These are phyloP conservation scores for Rhynchosporium secalis DNA, from an alignment of 2,329 filamentous ascomycete genomes.

Conservation along the genomic window DNA sequence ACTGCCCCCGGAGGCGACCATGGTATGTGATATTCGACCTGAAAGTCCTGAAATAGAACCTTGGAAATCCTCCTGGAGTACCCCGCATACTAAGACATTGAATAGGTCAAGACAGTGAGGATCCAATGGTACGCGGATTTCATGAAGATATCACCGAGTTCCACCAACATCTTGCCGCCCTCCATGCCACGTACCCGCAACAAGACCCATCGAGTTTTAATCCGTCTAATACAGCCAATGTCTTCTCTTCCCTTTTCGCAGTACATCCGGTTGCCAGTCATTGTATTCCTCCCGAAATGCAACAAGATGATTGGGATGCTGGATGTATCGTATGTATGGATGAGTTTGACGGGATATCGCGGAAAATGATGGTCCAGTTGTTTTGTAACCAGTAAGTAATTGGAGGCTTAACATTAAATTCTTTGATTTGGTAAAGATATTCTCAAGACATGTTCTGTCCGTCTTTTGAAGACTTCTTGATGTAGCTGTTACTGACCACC, in stretches of 20 bases:
- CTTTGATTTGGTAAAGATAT: too few species aligned
- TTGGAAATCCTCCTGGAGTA: too few species aligned
- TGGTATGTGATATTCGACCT: not conserved
- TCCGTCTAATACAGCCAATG: slow-evolving; percentile 3
- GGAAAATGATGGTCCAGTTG: not conserved
- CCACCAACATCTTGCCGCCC: not conserved
- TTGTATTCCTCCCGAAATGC: not conserved
- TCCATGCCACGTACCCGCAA: not conserved
- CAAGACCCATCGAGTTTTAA: not conserved
- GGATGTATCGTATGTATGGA: not conserved
- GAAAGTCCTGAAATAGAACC: too few species aligned
- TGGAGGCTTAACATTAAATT: too few species aligned
- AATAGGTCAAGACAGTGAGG: not conserved
- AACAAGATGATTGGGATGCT: not conserved
- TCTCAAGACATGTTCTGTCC: too few species aligned
- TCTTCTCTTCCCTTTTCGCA: not conserved
- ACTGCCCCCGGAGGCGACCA: not conserved
- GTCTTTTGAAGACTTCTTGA: too few species aligned
- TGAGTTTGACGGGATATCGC: not conserved
- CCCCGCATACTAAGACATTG: too few species aligned
- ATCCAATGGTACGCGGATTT: not conserved
- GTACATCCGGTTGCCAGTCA: not conserved
- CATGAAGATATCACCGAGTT: not conserved
- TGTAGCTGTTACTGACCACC: too few species aligned
- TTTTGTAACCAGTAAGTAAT: not conserved